Percentiles rank a stretch among this genome's conserved stretches.
phyloP scores from a whole-genome alignment of 129 eudicot genomes.

The carrot (Daucus carota) region DNA sequence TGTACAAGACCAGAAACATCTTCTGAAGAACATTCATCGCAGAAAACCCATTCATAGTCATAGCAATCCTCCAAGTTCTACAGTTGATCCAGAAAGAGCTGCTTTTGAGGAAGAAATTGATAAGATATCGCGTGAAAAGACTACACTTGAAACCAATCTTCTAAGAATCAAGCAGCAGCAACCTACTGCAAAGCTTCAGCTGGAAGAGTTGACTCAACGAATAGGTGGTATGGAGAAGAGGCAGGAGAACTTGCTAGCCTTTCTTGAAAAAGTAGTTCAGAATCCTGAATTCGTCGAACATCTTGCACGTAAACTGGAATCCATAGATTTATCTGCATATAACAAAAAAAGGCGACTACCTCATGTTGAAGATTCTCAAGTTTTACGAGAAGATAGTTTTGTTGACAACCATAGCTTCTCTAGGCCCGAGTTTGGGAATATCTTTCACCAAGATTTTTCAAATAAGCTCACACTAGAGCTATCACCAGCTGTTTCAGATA shows the following conservation, averaged over 20 bases:
- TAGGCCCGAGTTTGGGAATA: slow-evolving; percentile 49
- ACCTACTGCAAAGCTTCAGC: slow-evolving; percentile 47
- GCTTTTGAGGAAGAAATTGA: slow-evolving; percentile 87
- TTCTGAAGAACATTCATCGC: slow-evolving; percentile 77
- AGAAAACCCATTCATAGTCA: slow-evolving; percentile 95
- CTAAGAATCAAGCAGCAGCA: slow-evolving; percentile 49
- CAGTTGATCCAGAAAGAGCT: slow-evolving; percentile 69
- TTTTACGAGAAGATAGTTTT: slow-evolving; percentile 38
- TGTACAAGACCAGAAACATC: slow-evolving; percentile 69
- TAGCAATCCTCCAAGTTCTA: slow-evolving; percentile 59
- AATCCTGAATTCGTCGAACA: slow-evolving; percentile 56
- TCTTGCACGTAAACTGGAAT: slow-evolving; percentile 62
- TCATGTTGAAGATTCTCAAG: slow-evolving; percentile 19
- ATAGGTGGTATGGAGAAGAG: slow-evolving; percentile 49
- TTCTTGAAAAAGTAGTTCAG: slow-evolving; percentile 50
- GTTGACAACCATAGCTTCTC: slow-evolving; percentile 48
- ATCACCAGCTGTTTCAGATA: slow-evolving; percentile 70
- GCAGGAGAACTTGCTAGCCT: slow-evolving; percentile 50
- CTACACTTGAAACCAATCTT: slow-evolving; percentile 47
- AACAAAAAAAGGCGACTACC: slow-evolving; percentile 77
- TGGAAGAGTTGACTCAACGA: slow-evolving; percentile 59
- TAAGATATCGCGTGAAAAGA: slow-evolving; percentile 65
- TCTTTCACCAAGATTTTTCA: slow-evolving; percentile 50
- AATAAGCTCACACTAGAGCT: slow-evolving; percentile 62
- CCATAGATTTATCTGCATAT: slow-evolving; percentile 64